Evolutionary conservation across 176 grass and related monocot species (phyloP), one percentile per base, ranked within the genome.

Genomic region (Dendrocalamus sinicus): DNA sequence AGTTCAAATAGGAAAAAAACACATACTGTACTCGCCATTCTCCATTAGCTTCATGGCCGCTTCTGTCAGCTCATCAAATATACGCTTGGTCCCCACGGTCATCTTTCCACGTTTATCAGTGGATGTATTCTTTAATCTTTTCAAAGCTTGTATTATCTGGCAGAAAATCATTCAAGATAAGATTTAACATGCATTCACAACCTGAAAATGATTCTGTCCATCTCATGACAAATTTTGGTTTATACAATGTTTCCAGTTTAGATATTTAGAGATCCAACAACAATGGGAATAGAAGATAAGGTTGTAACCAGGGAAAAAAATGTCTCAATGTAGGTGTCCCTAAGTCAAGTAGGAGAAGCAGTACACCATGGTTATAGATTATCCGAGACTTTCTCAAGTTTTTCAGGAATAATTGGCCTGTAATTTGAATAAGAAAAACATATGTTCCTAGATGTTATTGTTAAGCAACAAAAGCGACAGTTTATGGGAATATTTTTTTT

Each of bases 31-130:
- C 76, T 95, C 93, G 10, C 96, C 91, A 2, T 96, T 95, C 66
- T 98, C 96, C 96, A 98, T 98, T 48, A 98, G 86, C 82, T 95
- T 98, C 93, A 95, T 94, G 68, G 93, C 93, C 75, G 86, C 88
- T 88, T 95, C 96, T 62, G 93, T 98, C 43, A 98, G 81, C 79
- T 94, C 83, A 86, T 98, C 91, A 94, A 98, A 98, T 77, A 98
- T 84, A 5, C 72, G 84, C 48, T 95, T 91, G 76, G 93, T 91
- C 65, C 48, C 88, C 80, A 88, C 93, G 46, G 84, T 66, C 96
- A 95, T 98, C 77, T 92, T 95, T 76, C 74, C 85, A 72, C 77
- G 86, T 58, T 94, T 86, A 89, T 98, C 96, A 23, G 51, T 90
- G 1, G 90, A 89, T 85, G 89, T 90, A 62, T 83, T 78, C 90